phyloP scores from a whole-genome alignment of 2,329 filamentous ascomycete species.

The Penicillium sp. region DNA sequence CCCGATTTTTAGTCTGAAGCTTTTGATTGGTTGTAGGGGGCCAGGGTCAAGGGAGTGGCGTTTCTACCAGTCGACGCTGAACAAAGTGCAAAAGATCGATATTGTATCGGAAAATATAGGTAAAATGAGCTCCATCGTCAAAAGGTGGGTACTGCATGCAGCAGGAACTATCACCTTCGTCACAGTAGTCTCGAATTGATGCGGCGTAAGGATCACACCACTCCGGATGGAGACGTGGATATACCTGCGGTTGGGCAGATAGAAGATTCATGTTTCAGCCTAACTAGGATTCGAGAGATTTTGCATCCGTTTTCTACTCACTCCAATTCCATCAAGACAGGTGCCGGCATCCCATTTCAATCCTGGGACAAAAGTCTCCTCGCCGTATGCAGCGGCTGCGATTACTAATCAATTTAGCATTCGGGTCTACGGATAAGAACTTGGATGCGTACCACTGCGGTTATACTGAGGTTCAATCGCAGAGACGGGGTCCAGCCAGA shows the following conservation, averaged over 20 bases:
- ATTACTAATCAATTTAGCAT: constrained; percentile 10
- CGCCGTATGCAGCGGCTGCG: constrained; percentile 22
- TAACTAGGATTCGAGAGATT: not conserved
- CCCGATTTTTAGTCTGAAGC: too few species aligned
- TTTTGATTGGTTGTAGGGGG: not conserved
- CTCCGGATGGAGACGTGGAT: constrained; percentile 18
- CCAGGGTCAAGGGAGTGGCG: not conserved
- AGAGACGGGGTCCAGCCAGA: constrained; percentile 14
- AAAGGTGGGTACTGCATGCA: constrained; percentile 3
- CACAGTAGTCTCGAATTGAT: constrained; percentile 14
- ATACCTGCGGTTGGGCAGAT: constrained; percentile 6
- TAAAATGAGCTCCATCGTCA: constrained; percentile 5
- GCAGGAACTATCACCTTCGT: constrained; percentile 11
- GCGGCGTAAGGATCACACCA: constrained; percentile 9
- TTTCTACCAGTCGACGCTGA: constrained; percentile 6
- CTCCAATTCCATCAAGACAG: constrained; percentile 20
- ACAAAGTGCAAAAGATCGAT: constrained; percentile 15
- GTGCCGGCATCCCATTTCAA: constrained; percentile 18
- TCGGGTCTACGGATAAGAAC: not conserved
- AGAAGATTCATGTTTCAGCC: not conserved
- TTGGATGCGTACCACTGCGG: constrained; percentile 10
- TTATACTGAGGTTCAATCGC: constrained; percentile 15
- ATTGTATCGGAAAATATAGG: constrained; percentile 18
- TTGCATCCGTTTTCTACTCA: constrained; percentile 6
- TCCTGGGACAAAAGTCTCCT: constrained; percentile 19